phyloP scores from a whole-genome alignment of 2,329 filamentous ascomycete genomes.

The Sporothrix sp. region DNA sequence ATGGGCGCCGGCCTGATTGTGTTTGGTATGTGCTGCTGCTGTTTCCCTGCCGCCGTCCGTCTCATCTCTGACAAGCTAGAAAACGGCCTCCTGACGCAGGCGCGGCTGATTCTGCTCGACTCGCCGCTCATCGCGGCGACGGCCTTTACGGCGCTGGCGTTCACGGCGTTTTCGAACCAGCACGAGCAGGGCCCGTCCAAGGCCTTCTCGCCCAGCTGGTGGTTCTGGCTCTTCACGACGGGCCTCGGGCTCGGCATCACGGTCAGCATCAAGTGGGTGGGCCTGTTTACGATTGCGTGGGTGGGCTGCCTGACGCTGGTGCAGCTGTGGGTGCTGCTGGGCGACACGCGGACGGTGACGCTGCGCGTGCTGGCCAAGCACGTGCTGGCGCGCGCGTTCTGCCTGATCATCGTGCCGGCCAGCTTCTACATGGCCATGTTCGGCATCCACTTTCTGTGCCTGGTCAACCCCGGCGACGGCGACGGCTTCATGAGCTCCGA shows the following conservation, averaged over 20 bases:
- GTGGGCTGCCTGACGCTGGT: conserved; percentile 82
- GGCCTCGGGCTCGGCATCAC: conserved; percentile 84
- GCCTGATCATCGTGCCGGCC: conserved; percentile 77
- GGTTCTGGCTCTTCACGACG: conserved; percentile 90
- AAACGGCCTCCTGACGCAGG: conserved; percentile 91
- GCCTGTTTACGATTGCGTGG: conserved; percentile 97
- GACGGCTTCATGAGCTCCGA: conserved; percentile 99
- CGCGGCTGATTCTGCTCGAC: conserved; percentile 89
- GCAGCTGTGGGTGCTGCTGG: conserved; percentile 91
- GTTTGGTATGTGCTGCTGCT: conserved; percentile 54
- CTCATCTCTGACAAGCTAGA: too few species aligned
- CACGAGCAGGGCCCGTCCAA: conserved; percentile 84
- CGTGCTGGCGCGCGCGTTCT: conserved; percentile 82
- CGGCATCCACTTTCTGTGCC: conserved; percentile 86
- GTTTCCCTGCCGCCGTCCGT: background rate
- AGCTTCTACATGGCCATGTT: conserved; percentile 97
- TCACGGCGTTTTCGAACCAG: conserved; percentile 90
- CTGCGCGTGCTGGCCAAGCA: conserved; percentile 86
- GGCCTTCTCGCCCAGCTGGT: conserved; percentile 86
- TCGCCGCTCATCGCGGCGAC: conserved; percentile 91
- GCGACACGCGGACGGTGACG: conserved; percentile 77
- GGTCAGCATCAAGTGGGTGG: conserved; percentile 96
- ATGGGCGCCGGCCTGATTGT: conserved; percentile 81
- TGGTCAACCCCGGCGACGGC: conserved; percentile 90
- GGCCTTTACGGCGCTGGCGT: conserved; percentile 80